Evolutionary conservation across 1,284 basidiomycete genomes (phyloP), one percentile per base, ranked within the genome.

Genomic region (Pisolithus thermaeus): DNA sequence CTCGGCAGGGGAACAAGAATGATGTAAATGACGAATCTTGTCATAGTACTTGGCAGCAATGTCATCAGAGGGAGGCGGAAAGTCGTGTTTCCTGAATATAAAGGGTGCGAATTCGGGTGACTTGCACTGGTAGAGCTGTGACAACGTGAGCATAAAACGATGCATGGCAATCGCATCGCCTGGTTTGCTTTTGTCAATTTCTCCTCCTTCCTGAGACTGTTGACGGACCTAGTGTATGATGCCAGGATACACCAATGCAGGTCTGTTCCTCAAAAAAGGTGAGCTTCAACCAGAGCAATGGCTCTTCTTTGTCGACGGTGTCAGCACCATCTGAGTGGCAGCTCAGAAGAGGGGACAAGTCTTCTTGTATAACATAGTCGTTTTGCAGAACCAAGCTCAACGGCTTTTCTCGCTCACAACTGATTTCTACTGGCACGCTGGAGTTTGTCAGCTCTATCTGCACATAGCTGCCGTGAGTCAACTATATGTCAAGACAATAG

Each of bases 241-340:
- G 61, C 70, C 68, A 71, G 7, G 62, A 59, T 18, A 71, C 52
- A 18, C 67, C 70, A 20, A 71, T 56, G 14, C 56, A 58, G 0
- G 67, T 69, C 50, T 63, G 57, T 0, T 50, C 27, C 6, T 45
- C 47, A 5, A 61, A 53, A 6, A 67, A 37, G 1, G 63, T 63
- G 35, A 70, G 37, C 42, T 67, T 68, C 38, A 70, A 38, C 32
- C 58, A 53, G 25, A 71, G 52, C 12, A 71, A 56, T 8, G 64
- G 55, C 16, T 39, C 47, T 36, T 56, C 53, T 3, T 52, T 52
- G 42, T 59, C 57, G 37, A 56, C 52, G 16, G 55, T 38, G 22
- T 42, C 42, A 14, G 58, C 47, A 22, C 42, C 51, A 8, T 53
- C 50, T 11, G 56, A 50, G 16, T 54, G 47, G 22, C 46, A 47